Evolutionary conservation across 352 stramenopile species (phyloP), one percentile per base, ranked within the genome.

Genomic region (Phytopythium cucurbitacearum): DNA sequence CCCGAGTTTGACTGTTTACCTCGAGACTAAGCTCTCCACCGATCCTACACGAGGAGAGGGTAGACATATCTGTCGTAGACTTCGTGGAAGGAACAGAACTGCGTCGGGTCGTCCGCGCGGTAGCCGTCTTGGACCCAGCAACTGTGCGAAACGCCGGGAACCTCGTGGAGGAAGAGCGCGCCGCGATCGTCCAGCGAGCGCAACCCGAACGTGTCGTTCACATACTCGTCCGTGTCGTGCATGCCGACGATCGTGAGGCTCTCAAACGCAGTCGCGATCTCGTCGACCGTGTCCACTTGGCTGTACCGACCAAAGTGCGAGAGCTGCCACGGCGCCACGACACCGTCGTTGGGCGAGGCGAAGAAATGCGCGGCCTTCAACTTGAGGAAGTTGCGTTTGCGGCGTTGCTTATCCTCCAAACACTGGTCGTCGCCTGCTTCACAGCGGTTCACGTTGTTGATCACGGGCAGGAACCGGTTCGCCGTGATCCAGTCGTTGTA

Each of bases 361-460:
- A 83, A 75, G 53, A 76, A 75, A 13, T 79, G 65, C 0, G 66
- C 68, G 0, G 43, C 54, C 7, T 58, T 43, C 15, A 74, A 28
- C 47, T 52, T 65, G 15, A 62, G 49, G 36, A 72, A 73, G 62
- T 74, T 69, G 40, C 36, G n/a, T 34, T 64, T 57, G 37, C 62
- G 62, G 9, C 62, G 42, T 3, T 48, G 38, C 34, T 65, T 39
- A 4, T 66, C 53, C 7, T 34, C 32, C 4, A 54, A 13, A 40
- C 46, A 57, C 13, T 61, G n/a, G 7, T 35, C 8, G 10, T 48
- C 36, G n/a, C 21, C 15, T 3, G 35, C 21, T 3, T 40, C 38
- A 15, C 61, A 67, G 10, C 40, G 16, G 44, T 60, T 64, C 13
- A 75, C 34, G 50, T 75, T 75, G 54, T 75, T 69, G 42, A 60